Base-by-base conservation (phyloP, 208 protist genomes). In the Vickermania ingenoplastis region DNA sequence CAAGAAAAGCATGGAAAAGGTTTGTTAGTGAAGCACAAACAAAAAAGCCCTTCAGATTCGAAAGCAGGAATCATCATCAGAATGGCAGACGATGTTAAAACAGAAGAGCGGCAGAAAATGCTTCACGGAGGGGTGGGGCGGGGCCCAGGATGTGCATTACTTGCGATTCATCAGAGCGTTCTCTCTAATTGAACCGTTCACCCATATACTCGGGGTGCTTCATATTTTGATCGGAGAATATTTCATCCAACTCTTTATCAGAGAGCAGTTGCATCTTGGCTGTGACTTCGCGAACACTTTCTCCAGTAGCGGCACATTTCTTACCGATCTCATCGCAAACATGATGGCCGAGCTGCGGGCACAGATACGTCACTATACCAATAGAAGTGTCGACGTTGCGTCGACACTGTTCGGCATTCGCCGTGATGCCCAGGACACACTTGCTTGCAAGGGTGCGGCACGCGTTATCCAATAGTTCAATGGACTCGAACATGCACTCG, bases 321-420 rank as follows among this genome's bases (percentile, higher is more conserved):
- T 95, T 92, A 21, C 86, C 89, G 49, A 80, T 65, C 41, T 69
- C 67, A 31, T 74, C 73, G 27, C 60, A 63, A 22, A 76, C 91
- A 60, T 96, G 87, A 64, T 97, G 96, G 31, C 94, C 94, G 70
- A 97, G 97, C 70, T 96, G 68, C 41, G 81, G 84, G 65, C 92
- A 96, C 28, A 97, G 77, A 3, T 88, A 85, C 3, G 94, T 97
- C 23, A 97, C 94, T 13, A 97, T 75, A 91, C 97, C 97, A 22
- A 97, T 72, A 1, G 69, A 85, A 31, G 80, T 49, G 22, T 77
- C 22, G 22, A 97, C 45, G n/a, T 87, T 53, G 28, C 70, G 30
- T 21, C 52, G 51, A 63, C 95, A 94, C 48, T 61, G 54, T 21
- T 70, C 55, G 23, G 70, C 27, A 66, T 96, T 91, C 1, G 86